Evolutionary conservation across 371 early-diverging fungal genomes (phyloP).

Genomic region (Mucor indicus): DNA sequence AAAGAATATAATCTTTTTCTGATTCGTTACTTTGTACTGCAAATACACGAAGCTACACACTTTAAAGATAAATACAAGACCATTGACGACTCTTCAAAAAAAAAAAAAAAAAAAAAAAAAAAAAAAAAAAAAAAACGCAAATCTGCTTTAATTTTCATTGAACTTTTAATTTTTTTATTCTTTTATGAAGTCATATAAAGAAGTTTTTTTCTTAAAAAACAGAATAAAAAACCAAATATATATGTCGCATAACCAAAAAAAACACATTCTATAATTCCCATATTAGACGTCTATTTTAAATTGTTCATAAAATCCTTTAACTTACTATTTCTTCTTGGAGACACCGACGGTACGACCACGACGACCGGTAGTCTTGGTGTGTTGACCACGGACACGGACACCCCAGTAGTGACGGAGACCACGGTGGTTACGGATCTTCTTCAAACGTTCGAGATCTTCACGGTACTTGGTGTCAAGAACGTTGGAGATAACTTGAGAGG

Average conservation of each 20-base stretch:
- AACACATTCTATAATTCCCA: slow-evolving; percentile 1
- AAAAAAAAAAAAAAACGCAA: too few species aligned
- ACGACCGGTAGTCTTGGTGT: slow-evolving; percentile 99
- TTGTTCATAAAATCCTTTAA: too few species aligned
- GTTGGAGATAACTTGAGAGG: slow-evolving; percentile 94
- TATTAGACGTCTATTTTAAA: too few species aligned
- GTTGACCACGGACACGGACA: slow-evolving; percentile 94
- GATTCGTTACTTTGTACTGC: too few species aligned
- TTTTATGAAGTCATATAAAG: too few species aligned
- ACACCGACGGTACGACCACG: slow-evolving; percentile 97
- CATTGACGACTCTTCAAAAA: too few species aligned
- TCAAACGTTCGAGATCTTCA: slow-evolving; percentile 96
- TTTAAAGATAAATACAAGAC: too few species aligned
- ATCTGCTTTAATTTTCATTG: too few species aligned
- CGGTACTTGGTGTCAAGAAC: slow-evolving; percentile 93
- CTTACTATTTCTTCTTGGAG: slow-evolving; percentile 90
- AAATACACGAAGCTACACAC: too few species aligned
- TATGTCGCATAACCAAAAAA: slow-evolving; percentile 6
- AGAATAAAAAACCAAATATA: slow-evolving; percentile 1
- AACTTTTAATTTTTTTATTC: not conserved
- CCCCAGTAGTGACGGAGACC: slow-evolving; percentile 98
- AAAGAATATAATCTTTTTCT: too few species aligned
- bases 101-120: too few species aligned
- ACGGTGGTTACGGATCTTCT: slow-evolving; percentile 95
- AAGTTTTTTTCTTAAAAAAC: too few species aligned